These are phyloP conservation scores for Giardia duodenalis DNA, from an alignment of 208 protist species.

Conservation along the genomic window DNA sequence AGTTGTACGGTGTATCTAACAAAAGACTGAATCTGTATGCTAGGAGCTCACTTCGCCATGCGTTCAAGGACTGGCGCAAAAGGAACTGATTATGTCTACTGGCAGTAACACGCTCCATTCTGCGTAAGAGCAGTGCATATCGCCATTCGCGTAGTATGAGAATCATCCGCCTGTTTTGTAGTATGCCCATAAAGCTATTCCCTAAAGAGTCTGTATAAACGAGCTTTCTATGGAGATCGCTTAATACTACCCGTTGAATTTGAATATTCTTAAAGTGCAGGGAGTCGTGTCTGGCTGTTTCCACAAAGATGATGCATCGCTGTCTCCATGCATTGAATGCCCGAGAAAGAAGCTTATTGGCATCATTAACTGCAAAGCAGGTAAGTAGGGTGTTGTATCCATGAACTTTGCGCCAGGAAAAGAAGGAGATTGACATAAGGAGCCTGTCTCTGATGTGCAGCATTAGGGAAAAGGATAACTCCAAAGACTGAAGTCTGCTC, in stretches of 20 bases:
- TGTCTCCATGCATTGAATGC: no score
- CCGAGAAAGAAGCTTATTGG: no score
- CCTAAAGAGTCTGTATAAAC: background rate
- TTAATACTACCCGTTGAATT: background rate
- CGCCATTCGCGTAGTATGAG: background rate
- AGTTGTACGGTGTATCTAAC: background rate
- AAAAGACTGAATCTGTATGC: background rate
- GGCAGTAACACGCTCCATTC: background rate
- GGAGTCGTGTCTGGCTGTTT: no score
- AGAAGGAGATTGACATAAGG: no score
- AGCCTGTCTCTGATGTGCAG: no score
- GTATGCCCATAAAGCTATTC: background rate
- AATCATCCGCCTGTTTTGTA: background rate
- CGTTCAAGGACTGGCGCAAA: background rate
- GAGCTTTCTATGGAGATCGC: background rate
- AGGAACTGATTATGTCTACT: background rate
- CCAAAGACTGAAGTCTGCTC: no score
- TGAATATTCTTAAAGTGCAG: no score
- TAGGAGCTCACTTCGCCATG: background rate
- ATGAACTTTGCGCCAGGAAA: no score
- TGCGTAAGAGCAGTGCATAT: background rate
- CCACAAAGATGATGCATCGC: no score
- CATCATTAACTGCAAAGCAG: no score
- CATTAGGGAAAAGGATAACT: no score
- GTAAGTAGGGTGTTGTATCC: no score